Conservation (phyloP, 768 basidiomycete species). For the Lanmaoa pseudosensibilis region DNA sequence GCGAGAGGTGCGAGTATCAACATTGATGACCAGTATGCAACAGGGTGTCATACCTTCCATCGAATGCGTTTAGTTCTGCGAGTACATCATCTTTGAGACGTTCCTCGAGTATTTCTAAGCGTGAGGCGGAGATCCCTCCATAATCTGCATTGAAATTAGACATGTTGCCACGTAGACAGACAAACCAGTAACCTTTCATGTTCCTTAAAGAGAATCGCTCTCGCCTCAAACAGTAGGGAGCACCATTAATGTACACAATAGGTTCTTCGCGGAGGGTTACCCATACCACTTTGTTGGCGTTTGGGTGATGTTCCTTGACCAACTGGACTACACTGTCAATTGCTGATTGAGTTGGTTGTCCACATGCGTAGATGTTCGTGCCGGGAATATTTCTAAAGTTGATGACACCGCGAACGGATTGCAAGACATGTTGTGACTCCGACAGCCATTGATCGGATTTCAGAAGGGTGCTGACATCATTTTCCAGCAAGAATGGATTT, state of each 20-base stretch:
- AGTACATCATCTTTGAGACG: conserved; percentile 86
- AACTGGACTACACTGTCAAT: conserved; percentile 74
- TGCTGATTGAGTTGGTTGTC: conserved; percentile 86
- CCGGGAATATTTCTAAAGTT: conserved; percentile 87
- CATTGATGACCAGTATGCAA: neutral
- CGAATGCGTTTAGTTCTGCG: conserved; percentile 78
- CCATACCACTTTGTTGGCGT: conserved; percentile 74
- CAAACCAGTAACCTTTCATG: conserved; percentile 69
- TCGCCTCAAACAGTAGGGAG: conserved; percentile 85
- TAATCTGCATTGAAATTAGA: conserved; percentile 58
- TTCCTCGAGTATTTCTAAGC: conserved; percentile 89
- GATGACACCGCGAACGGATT: conserved; percentile 86
- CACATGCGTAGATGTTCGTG: conserved; percentile 86
- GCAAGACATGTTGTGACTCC: conserved; percentile 62
- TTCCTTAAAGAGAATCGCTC: conserved; percentile 88
- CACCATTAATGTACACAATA: conserved; percentile 88
- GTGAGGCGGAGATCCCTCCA: conserved; percentile 88
- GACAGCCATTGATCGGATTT: conserved; percentile 93
- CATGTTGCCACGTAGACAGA: neutral
- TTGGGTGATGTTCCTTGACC: conserved; percentile 61
- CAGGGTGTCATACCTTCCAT: conserved; percentile 62
- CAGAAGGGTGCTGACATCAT: conserved; percentile 61
- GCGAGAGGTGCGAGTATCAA: neutral
- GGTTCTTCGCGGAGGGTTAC: conserved; percentile 93
- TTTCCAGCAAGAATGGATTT: neutral